Percentiles rank a stretch among this genome's conserved stretches.
phyloP scores from a whole-genome alignment of 2,329 filamentous ascomycete genomes.

The Zymoseptoria passerinii region DNA sequence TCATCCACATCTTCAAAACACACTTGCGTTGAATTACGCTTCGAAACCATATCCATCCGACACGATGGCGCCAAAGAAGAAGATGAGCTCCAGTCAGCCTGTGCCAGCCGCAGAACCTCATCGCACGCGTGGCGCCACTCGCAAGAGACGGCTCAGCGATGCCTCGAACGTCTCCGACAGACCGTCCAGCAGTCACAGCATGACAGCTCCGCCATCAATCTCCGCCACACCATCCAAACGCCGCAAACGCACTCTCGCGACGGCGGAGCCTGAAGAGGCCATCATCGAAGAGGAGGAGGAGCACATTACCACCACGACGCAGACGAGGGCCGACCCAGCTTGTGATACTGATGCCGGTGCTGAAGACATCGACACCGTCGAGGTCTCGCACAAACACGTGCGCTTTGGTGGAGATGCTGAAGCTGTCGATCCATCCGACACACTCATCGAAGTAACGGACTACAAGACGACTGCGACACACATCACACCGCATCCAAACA shows the following conservation, averaged over 20 bases:
- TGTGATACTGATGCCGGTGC: conserved; percentile 8
- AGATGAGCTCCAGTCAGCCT: conserved; percentile 11
- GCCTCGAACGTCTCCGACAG: conserved; percentile 19
- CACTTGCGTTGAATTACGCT: not conserved
- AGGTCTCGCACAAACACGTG: conserved; percentile 22
- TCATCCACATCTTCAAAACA: not conserved
- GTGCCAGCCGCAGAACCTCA: conserved; percentile 4
- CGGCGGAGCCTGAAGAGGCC: conserved; percentile 18
- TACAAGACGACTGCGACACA: conserved; percentile 23
- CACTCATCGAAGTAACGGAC: conserved; percentile 5
- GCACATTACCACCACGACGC: conserved; percentile 1
- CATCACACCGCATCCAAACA: conserved; percentile 27
- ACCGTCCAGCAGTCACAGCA: conserved; percentile 18
- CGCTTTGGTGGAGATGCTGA: conserved; percentile 22
- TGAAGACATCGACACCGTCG: conserved; percentile 11
- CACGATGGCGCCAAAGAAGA: conserved; percentile 23
- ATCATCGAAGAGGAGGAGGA: conserved; percentile 24
- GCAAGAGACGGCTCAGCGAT: conserved; percentile 24
- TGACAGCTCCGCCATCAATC: conserved; percentile 2
- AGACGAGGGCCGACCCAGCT: conserved; percentile 1
- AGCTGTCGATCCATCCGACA: conserved; percentile 4
- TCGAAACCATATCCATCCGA: not conserved
- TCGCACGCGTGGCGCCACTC: conserved; percentile 13
- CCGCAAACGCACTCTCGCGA: conserved; percentile 15
- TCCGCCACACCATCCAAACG: conserved; percentile 19